phyloP scores from a whole-genome alignment of 495 filamentous ascomycete genomes.

The Aspergillus haitiensis region DNA sequence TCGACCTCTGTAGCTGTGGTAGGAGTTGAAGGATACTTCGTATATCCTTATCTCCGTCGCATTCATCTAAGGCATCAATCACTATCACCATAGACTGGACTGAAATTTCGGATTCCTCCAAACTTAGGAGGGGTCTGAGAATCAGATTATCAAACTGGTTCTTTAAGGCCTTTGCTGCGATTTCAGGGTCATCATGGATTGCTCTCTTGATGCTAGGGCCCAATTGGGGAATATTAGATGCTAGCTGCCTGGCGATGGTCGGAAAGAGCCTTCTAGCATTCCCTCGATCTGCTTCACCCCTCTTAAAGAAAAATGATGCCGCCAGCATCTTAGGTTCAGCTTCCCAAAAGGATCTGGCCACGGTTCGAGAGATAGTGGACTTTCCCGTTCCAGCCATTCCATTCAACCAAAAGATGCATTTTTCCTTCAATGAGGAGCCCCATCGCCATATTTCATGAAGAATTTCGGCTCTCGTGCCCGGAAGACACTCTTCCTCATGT shows the following conservation, averaged over 20 bases:
- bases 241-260: constrained; percentile 46
- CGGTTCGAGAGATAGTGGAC: constrained; percentile 2
- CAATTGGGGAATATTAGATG: constrained; percentile 27
- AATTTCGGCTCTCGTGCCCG: neutral
- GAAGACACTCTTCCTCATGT: constrained; percentile 3
- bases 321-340: neutral
- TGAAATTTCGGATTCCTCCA: neutral
- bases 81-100: constrained; percentile 32
- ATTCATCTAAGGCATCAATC: constrained; percentile 56
- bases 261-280: constrained; percentile 41
- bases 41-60: constrained; percentile 43
- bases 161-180: constrained; percentile 34
- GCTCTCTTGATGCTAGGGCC: constrained; percentile 32
- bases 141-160: constrained; percentile 52
- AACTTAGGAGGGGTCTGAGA: constrained; percentile 32
- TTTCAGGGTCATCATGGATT: constrained; percentile 34
- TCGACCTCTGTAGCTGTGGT: constrained; percentile 7
- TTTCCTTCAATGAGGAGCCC: neutral
- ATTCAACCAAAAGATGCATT: constrained; percentile 5
- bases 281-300: constrained; percentile 41
- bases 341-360: neutral
- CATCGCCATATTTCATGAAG: neutral
- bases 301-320: constrained; percentile 13
- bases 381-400: constrained; percentile 1
- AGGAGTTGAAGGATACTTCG: constrained; percentile 41